Evolutionary conservation across 1,284 basidiomycete species (phyloP).

Genomic region (Agaricales sp.): DNA sequence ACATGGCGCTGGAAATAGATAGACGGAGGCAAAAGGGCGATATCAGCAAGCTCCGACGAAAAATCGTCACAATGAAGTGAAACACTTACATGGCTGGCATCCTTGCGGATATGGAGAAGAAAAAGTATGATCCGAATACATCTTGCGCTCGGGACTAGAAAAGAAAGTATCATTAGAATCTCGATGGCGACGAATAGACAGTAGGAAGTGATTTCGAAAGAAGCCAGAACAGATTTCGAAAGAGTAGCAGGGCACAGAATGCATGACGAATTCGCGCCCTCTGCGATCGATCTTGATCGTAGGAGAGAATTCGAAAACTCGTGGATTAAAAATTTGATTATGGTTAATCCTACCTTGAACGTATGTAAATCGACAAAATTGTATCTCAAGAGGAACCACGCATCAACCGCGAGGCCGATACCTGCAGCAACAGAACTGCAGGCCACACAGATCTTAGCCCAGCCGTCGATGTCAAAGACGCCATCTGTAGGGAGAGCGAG

Average conservation of each 20-base stretch:
- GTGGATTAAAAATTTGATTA: not conserved
- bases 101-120: conserved; percentile 55
- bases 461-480: not conserved
- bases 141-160: conserved; percentile 40
- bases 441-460: not conserved
- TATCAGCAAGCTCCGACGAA: no score
- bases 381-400: conserved; percentile 54
- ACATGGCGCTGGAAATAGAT: conserved; percentile 19
- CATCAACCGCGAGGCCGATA: not conserved
- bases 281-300: no score
- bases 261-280: no score
- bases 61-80: no score
- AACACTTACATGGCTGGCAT: conserved; percentile 39
- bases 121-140: conserved; percentile 47
- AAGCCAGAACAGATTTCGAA: no score
- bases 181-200: no score
- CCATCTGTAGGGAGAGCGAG: not conserved
- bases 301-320: no score
- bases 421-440: not conserved
- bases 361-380: conserved; percentile 34
- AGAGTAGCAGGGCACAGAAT: no score
- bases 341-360: conserved; percentile 35
- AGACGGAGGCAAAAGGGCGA: not conserved
- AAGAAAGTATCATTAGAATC: conserved; percentile 1
- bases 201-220: no score